These are phyloP conservation scores for Rhodotorula glutinis DNA, from an alignment of 1,284 basidiomycete genomes.

Conservation along the genomic window DNA sequence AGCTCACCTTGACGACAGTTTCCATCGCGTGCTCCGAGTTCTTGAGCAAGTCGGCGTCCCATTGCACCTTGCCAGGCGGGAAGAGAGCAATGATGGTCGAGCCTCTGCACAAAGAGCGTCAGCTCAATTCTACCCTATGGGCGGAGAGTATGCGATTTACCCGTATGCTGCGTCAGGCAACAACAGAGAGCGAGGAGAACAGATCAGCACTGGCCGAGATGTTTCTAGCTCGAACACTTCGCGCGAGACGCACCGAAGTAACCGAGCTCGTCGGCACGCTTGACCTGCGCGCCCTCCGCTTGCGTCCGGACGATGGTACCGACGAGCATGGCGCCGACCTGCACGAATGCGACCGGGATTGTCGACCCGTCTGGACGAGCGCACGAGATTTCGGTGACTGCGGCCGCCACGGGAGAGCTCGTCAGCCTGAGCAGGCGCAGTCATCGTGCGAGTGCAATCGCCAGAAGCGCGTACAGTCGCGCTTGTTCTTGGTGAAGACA, in stretches of 20 bases:
- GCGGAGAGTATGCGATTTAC: not conserved
- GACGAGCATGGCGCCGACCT: constrained; percentile 55
- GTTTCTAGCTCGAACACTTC: no score
- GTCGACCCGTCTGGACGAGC: not conserved
- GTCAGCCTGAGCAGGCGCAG: not conserved
- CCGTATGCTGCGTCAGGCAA: not conserved
- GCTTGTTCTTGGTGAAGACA: constrained; percentile 67
- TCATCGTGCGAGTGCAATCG: not conserved
- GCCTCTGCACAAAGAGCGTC: constrained; percentile 57
- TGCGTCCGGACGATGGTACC: constrained; percentile 53
- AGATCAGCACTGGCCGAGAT: no score
- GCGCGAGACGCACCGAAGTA: constrained; percentile 51
- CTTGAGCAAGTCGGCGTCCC: constrained; percentile 63
- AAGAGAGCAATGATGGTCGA: constrained; percentile 67
- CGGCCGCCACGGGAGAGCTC: no score
- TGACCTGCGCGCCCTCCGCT: constrained; percentile 48
- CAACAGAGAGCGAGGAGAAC: no score
- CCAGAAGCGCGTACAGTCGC: constrained; percentile 25
- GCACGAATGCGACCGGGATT: constrained; percentile 41
- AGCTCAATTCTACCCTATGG: no score
- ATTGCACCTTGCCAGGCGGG: constrained; percentile 60
- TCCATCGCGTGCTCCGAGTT: constrained; percentile 64
- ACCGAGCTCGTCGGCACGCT: constrained; percentile 54
- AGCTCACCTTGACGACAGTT: constrained; percentile 63
- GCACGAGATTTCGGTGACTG: constrained; percentile 20